Percentiles rank a stretch among this genome's conserved stretches.
phyloP scores from a whole-genome alignment of 768 basidiomycete genomes.

The Erythrobasidium yunnanense region DNA sequence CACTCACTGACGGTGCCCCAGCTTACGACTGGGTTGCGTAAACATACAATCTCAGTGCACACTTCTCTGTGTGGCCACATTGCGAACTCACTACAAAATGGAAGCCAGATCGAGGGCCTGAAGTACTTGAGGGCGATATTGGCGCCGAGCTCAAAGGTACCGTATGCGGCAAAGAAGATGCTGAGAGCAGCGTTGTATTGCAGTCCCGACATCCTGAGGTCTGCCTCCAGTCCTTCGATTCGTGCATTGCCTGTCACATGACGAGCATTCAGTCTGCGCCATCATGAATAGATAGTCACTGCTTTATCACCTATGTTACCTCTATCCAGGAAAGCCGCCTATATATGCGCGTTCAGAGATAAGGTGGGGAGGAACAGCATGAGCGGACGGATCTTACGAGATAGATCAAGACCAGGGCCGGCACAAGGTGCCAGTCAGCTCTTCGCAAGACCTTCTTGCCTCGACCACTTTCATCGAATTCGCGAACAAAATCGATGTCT shows the following conservation, averaged over 20 bases:
- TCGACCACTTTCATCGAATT: conserved; percentile 2
- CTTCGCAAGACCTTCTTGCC: neutral
- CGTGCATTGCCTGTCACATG: conserved; percentile 18
- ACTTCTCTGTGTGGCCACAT: no score
- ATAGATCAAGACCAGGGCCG: conserved; percentile 11
- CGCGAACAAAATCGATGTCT: conserved; percentile 7
- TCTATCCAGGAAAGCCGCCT: neutral
- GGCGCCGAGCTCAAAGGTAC: conserved; percentile 14
- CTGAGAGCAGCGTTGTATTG: conserved; percentile 6
- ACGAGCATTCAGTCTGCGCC: no score
- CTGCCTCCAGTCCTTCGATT: conserved; percentile 17
- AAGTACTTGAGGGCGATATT: conserved; percentile 19
- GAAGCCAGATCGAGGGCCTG: conserved; percentile 16
- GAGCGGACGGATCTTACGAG: neutral
- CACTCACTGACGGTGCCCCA: conserved; percentile 15
- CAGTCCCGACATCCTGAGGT: conserved; percentile 6
- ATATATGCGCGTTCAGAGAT: neutral
- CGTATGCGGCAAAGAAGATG: conserved; percentile 15
- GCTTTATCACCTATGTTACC: neutral
- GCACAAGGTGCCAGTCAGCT: conserved; percentile 4
- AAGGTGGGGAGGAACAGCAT: neutral
- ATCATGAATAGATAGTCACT: neutral
- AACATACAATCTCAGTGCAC: no score
- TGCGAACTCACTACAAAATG: no score
- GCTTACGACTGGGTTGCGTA: no score